These are phyloP conservation scores for Aspergillus luchuensis DNA, from an alignment of 2,329 filamentous ascomycete species.

Conservation along the genomic window DNA sequence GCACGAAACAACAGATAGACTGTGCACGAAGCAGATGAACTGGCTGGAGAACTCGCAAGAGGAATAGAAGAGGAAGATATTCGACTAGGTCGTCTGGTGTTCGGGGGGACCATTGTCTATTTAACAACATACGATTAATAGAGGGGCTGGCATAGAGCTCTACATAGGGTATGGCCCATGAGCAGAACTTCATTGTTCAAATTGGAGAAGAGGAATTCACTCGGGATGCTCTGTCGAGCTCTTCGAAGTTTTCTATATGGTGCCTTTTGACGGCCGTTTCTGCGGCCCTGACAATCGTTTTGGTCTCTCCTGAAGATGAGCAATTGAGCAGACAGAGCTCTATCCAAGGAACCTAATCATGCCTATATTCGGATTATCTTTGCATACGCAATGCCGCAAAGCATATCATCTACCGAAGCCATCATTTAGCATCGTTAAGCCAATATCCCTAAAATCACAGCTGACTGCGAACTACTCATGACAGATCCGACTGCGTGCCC, in stretches of 20 bases:
- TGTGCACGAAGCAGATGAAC: neutral
- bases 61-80: neutral
- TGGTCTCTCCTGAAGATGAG: no score
- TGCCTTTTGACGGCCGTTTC: neutral
- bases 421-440: neutral
- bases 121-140: conserved; percentile 11
- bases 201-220: neutral
- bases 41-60: neutral
- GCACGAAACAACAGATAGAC: neutral
- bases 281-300: no score
- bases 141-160: conserved; percentile 21
- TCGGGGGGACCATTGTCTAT: conserved; percentile 10
- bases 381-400: neutral
- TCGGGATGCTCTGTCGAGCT: neutral
- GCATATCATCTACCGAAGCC: neutral
- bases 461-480: neutral
- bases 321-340: neutral
- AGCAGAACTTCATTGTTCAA: neutral
- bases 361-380: neutral
- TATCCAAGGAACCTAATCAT: neutral
- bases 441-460: neutral
- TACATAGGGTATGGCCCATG: conserved; percentile 2
- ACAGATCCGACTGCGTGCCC: neutral
- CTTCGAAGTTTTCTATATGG: neutral
- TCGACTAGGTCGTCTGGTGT: neutral